Conservation (phyloP, 495 filamentous ascomycete species). For the Elasticomyces elasticus region DNA sequence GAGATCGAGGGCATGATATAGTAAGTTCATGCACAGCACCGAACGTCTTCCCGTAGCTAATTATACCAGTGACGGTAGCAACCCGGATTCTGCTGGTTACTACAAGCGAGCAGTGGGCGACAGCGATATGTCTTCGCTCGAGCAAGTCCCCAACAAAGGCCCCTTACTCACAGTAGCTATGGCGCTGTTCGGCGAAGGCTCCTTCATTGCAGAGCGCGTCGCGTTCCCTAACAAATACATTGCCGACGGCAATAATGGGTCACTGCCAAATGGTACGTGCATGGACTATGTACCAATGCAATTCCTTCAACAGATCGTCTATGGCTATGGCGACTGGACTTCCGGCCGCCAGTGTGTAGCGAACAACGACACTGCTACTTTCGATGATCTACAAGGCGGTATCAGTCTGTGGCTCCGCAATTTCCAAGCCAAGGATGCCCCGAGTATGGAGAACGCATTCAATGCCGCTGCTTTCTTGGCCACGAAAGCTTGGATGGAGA, state of each 20-base stretch:
- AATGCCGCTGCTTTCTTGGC: conserved; percentile 21
- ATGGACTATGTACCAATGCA: conserved; percentile 3
- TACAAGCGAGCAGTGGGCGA: background rate
- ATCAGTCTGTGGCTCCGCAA: background rate
- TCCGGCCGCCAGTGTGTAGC: background rate
- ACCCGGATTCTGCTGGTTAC: background rate
- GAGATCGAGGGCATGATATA: too few relatives aligned
- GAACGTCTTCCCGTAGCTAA: too few relatives aligned
- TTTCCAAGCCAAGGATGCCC: background rate
- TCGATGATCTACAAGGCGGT: background rate
- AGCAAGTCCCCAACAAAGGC: conserved; percentile 17
- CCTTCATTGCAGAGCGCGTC: conserved; percentile 18
- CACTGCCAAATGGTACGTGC: background rate
- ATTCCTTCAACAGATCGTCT: background rate
- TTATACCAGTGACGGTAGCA: background rate
- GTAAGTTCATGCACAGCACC: too few relatives aligned
- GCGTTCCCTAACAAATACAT: background rate
- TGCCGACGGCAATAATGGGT: background rate
- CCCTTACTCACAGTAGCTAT: conserved; percentile 26
- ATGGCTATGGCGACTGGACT: background rate
- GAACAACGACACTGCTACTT: background rate
- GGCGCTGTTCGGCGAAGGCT: conserved; percentile 29
- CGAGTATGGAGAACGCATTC: conserved; percentile 12
- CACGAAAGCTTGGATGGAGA: conserved; percentile 17
- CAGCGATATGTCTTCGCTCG: background rate